These are phyloP conservation scores for Hericium alpestre DNA, from an alignment of 768 basidiomycete species.

Conservation along the genomic window DNA sequence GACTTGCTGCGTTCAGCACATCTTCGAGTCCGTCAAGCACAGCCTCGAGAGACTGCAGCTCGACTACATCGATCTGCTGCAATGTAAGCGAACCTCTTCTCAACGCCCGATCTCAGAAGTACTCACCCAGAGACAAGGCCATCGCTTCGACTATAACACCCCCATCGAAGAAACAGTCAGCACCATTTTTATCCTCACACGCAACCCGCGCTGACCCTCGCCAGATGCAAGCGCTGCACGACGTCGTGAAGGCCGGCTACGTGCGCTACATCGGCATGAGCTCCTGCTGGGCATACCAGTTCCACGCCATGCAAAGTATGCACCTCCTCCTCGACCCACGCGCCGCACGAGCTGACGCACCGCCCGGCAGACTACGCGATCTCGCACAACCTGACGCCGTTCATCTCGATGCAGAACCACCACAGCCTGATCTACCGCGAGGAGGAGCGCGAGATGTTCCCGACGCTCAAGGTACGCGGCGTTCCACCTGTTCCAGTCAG, in stretches of 20 bases:
- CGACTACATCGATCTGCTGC: constrained; percentile 65
- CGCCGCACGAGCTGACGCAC: neutral
- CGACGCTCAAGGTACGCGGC: constrained; percentile 17
- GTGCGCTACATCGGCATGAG: constrained; percentile 28
- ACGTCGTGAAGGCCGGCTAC: constrained; percentile 31
- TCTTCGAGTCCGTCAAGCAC: constrained; percentile 48
- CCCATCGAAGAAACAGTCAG: constrained; percentile 29
- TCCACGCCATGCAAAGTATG: constrained; percentile 20
- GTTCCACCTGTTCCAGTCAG: neutral
- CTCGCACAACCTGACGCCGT: constrained; percentile 25
- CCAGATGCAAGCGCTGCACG: constrained; percentile 33
- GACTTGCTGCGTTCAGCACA: constrained; percentile 24
- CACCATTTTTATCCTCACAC: neutral
- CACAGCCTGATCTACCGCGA: constrained; percentile 34
- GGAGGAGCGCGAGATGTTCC: constrained; percentile 29
- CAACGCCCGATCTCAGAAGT: neutral
- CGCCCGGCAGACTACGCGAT: constrained; percentile 18
- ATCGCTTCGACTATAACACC: constrained; percentile 32
- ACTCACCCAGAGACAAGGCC: constrained; percentile 12
- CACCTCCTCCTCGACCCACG: neutral
- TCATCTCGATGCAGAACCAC: constrained; percentile 39
- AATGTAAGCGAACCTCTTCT: constrained; percentile 29
- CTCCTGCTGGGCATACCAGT: constrained; percentile 22
- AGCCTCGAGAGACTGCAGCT: constrained; percentile 55
- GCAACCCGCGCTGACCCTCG: neutral